Conservation (phyloP, 2,329 filamentous ascomycete species). For the Paracamarosporium sp. region DNA sequence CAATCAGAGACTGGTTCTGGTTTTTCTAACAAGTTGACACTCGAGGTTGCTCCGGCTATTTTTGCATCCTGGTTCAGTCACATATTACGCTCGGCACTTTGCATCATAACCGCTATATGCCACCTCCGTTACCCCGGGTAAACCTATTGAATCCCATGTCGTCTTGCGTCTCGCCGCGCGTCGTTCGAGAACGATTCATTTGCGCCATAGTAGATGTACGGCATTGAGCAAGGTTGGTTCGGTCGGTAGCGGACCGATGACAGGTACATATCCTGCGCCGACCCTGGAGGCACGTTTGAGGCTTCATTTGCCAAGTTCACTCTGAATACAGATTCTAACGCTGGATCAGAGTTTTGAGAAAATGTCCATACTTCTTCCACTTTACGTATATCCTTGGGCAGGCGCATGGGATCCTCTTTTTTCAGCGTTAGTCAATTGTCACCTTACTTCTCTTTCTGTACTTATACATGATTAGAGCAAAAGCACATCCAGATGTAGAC, state of each 20-base stretch:
- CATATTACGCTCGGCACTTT: conserved; percentile 13
- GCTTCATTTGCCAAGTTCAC: neutral
- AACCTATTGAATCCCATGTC: neutral
- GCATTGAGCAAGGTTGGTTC: neutral
- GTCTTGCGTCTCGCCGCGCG: neutral
- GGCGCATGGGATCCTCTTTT: conserved; percentile 58
- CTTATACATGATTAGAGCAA: conserved; percentile 25
- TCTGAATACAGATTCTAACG: neutral
- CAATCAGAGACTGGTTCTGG: no score
- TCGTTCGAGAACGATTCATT: conserved; percentile 14
- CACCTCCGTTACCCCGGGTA: conserved; percentile 17
- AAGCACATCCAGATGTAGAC: conserved; percentile 48
- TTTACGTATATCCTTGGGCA: conserved; percentile 58
- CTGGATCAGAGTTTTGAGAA: neutral
- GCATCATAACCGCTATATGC: conserved; percentile 5
- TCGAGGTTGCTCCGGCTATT: conserved; percentile 1
- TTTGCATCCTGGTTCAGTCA: neutral
- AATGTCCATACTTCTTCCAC: conserved; percentile 55
- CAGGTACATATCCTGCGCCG: conserved; percentile 2
- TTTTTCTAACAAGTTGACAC: no score
- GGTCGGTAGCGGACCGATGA: neutral
- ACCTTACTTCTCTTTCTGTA: neutral
- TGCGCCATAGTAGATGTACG: conserved; percentile 10
- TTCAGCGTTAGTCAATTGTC: conserved; percentile 45
- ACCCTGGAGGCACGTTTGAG: neutral